Conservation (phyloP, 2,329 filamentous ascomycete species). For the Periconia macrospinosa region DNA sequence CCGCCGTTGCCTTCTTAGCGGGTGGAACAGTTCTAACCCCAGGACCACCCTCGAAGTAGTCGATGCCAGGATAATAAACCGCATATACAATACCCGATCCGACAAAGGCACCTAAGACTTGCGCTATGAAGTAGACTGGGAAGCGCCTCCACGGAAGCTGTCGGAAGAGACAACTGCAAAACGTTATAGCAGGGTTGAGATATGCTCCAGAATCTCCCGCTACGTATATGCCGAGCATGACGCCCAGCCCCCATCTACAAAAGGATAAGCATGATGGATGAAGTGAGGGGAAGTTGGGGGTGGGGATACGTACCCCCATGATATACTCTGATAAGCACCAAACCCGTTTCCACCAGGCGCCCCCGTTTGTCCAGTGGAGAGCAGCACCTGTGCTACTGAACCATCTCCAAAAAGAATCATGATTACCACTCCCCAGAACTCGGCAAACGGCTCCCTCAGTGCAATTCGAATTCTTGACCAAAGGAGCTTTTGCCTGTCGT, state of each 20-base stretch:
- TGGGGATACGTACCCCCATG: constrained; percentile 41
- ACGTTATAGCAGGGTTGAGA: constrained; percentile 67
- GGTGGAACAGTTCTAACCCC: constrained; percentile 65
- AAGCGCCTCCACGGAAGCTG: constrained; percentile 70
- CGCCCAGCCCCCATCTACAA: constrained; percentile 38
- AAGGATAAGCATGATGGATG: background rate
- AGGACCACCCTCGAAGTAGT: constrained; percentile 63
- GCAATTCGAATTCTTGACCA: constrained; percentile 43
- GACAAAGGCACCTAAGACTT: constrained; percentile 68
- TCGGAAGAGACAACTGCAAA: constrained; percentile 69
- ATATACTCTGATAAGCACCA: constrained; percentile 46
- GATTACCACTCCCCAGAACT: constrained; percentile 48
- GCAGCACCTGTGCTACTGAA: constrained; percentile 47
- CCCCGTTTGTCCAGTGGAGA: constrained; percentile 39
- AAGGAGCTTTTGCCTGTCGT: constrained; percentile 36
- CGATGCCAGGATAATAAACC: constrained; percentile 60
- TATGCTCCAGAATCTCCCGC: constrained; percentile 67
- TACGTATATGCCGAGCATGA: constrained; percentile 62
- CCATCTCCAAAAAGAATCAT: constrained; percentile 51
- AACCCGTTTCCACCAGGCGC: constrained; percentile 48
- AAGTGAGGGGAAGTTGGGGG: background rate
- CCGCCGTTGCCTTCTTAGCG: constrained; percentile 62
- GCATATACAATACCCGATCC: constrained; percentile 52
- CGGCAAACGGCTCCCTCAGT: constrained; percentile 48
- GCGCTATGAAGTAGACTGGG: constrained; percentile 67